A percentile compares a stretch with the other conserved stretches of the same genome.
These are phyloP conservation scores for Paecilomyces dactylethromorphus DNA, from an alignment of 2,329 filamentous ascomycete genomes.

Conservation along the genomic window DNA sequence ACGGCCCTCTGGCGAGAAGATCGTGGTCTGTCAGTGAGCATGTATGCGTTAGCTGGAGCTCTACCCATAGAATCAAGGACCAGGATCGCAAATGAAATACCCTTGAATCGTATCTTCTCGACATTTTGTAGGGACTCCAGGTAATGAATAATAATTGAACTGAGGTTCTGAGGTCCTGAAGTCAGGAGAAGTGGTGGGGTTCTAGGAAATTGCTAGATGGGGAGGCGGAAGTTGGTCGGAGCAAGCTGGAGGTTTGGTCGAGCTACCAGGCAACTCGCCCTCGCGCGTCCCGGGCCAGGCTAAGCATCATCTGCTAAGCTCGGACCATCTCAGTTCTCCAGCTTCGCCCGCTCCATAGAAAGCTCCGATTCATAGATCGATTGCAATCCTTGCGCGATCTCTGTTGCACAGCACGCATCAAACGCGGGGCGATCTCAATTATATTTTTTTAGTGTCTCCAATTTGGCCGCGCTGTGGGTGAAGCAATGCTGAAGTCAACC, in stretches of 20 bases:
- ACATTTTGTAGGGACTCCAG: slow-evolving; percentile 56
- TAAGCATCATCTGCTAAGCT: slow-evolving; percentile 27
- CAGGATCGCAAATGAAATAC: slow-evolving; percentile 45
- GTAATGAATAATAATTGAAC: slow-evolving; percentile 4
- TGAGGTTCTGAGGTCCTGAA: background rate
- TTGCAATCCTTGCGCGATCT: slow-evolving; percentile 2
- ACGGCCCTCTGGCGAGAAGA: slow-evolving; percentile 98
- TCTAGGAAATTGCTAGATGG: slow-evolving; percentile 5
- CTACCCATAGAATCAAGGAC: slow-evolving; percentile 10
- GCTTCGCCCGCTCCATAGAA: slow-evolving; percentile 11
- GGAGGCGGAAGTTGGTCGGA: slow-evolving; percentile 10
- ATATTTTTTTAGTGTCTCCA: background rate
- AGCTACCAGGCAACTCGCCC: slow-evolving; percentile 35
- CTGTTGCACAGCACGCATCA: background rate
- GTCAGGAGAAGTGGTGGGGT: background rate
- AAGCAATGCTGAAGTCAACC: slow-evolving; percentile 68
- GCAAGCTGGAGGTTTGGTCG: slow-evolving; percentile 15
- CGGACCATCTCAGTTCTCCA: slow-evolving; percentile 26
- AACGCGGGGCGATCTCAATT: background rate
- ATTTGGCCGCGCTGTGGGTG: background rate
- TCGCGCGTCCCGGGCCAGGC: slow-evolving; percentile 26
- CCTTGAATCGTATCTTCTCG: slow-evolving; percentile 93
- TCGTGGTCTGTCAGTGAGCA: slow-evolving; percentile 68
- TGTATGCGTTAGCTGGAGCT: slow-evolving; percentile 31
- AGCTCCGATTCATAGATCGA: slow-evolving; percentile 3